Evolutionary conservation across 2,329 filamentous ascomycete genomes (phyloP).

Genomic region (Magnaporthiopsis incrustans): DNA sequence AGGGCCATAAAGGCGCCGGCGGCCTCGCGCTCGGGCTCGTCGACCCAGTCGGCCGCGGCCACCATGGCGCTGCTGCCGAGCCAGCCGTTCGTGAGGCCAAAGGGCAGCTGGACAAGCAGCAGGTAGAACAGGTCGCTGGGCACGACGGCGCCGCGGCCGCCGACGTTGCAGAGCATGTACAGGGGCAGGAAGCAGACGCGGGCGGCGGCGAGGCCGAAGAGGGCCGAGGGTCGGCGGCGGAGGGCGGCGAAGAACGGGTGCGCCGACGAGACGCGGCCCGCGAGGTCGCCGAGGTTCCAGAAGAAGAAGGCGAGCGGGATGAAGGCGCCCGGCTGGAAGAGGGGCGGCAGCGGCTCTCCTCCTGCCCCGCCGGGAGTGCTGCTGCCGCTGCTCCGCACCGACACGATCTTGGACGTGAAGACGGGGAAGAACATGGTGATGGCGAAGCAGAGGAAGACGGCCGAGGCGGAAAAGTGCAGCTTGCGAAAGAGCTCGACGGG

Average conservation of each 20-base stretch:
- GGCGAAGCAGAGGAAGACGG: constrained; percentile 72
- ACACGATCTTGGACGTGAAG: constrained; percentile 65
- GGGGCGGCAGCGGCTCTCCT: constrained; percentile 28
- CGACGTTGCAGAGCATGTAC: constrained; percentile 84
- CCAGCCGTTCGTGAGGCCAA: constrained; percentile 82
- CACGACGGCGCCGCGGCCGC: constrained; percentile 64
- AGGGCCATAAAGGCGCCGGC: constrained; percentile 91
- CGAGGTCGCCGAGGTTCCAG: constrained; percentile 86
- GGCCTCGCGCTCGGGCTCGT: constrained; percentile 74
- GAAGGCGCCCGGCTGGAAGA: constrained; percentile 70
- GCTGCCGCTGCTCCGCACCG: constrained; percentile 23
- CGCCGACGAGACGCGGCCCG: constrained; percentile 63
- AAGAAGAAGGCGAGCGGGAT: constrained; percentile 85
- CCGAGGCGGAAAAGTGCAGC: constrained; percentile 67
- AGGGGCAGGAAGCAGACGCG: constrained; percentile 70
- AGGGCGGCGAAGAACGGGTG: constrained; percentile 45
- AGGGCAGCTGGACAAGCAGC: constrained; percentile 70
- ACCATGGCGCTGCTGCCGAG: constrained; percentile 88
- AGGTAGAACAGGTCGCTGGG: constrained; percentile 84
- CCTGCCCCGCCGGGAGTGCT: background rate
- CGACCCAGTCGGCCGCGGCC: constrained; percentile 74
- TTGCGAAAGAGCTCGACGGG: constrained; percentile 65
- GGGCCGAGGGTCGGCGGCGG: constrained; percentile 51
- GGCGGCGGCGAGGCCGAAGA: constrained; percentile 60
- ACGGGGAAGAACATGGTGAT: constrained; percentile 94